These are phyloP conservation scores for Podospora pseudocomata DNA, from an alignment of 495 filamentous ascomycete genomes.

Conservation along the genomic window DNA sequence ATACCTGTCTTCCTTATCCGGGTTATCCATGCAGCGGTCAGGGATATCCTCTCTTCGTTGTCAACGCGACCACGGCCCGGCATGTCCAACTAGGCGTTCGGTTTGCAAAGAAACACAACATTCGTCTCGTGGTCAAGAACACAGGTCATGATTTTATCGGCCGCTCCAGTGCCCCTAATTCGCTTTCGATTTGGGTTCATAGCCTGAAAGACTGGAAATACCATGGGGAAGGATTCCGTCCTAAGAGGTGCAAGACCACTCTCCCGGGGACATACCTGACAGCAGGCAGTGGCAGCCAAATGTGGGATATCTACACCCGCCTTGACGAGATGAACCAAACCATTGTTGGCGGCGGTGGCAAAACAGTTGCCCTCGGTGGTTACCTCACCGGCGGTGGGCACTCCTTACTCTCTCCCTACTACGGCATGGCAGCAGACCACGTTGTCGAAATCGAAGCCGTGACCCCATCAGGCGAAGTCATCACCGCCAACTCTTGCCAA, in stretches of 20 bases:
- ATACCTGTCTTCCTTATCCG: constrained; percentile 42
- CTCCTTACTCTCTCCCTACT: constrained; percentile 47
- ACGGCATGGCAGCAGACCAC: constrained; percentile 61
- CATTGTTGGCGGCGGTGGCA: constrained; percentile 34
- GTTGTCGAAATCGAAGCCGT: constrained; percentile 61
- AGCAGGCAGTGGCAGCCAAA: constrained; percentile 37
- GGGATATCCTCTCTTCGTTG: constrained; percentile 48
- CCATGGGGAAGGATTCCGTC: constrained; percentile 38
- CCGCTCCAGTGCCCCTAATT: constrained; percentile 48
- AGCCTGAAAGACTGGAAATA: constrained; percentile 40
- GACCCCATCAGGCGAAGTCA: constrained; percentile 49
- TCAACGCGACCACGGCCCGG: constrained; percentile 42
- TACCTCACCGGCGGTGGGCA: constrained; percentile 63
- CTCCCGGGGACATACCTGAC: constrained; percentile 39
- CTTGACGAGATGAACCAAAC: constrained; percentile 34
- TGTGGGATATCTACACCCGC: constrained; percentile 34
- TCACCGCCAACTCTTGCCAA: constrained; percentile 53
- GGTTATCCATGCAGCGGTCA: constrained; percentile 35
- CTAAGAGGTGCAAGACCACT: constrained; percentile 33
- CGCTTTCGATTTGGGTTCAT: constrained; percentile 51
- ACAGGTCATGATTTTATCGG: constrained; percentile 60
- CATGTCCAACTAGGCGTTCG: constrained; percentile 43
- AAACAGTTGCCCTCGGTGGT: constrained; percentile 41
- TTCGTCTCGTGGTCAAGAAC: constrained; percentile 61
- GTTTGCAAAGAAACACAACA: constrained; percentile 48